Conservation (phyloP, 83 land plant genomes). For the Picea mariana region DNA sequence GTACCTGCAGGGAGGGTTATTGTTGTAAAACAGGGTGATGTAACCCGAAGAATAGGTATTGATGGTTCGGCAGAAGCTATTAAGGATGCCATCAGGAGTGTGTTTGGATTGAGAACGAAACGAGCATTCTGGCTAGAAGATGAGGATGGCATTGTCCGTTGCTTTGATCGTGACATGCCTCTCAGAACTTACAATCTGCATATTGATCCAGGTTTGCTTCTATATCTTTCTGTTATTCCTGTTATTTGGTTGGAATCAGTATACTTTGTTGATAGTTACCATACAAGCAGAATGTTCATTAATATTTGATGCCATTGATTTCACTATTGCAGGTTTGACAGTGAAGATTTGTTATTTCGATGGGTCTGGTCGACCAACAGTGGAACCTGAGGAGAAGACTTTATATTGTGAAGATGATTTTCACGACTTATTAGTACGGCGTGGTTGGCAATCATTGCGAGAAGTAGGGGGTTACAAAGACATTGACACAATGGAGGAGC, state of each 20-base stretch:
- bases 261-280: neutral
- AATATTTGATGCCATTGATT: neutral
- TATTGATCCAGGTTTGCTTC: conserved; percentile 26
- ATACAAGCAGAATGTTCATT: neutral
- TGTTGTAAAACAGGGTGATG: conserved; percentile 19
- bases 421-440: conserved; percentile 21
- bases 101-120: conserved; percentile 26
- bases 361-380: conserved; percentile 9
- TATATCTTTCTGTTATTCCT: neutral
- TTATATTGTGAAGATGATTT: conserved; percentile 31
- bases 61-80: conserved; percentile 34
- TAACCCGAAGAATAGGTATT: conserved; percentile 27
- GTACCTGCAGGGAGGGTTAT: conserved; percentile 23
- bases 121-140: conserved; percentile 38
- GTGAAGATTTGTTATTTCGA: conserved; percentile 31
- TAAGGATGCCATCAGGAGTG: conserved; percentile 29
- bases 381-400: conserved; percentile 19
- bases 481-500: conserved; percentile 28
- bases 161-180: conserved; percentile 43
- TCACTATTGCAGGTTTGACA: conserved; percentile 28
- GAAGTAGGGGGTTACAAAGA: conserved; percentile 26
- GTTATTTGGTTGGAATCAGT: neutral
- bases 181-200: conserved; percentile 24
- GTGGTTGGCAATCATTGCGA: conserved; percentile 29
- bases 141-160: too few relatives aligned